Conservation (phyloP, 208 protist genomes). For the Crithidia fasciculata region DNA sequence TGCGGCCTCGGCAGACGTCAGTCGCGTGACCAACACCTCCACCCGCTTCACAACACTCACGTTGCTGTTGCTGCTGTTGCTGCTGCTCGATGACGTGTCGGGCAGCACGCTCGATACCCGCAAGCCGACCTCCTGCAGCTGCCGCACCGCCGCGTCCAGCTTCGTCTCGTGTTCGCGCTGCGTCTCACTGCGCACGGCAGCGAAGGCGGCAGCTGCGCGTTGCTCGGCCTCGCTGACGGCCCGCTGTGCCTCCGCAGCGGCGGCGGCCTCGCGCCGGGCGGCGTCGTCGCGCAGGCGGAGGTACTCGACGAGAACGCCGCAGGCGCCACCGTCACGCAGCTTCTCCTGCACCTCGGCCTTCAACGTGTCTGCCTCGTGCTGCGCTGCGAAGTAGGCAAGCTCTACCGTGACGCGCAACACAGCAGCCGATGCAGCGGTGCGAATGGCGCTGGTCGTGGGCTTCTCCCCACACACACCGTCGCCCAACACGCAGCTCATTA, state of each 20-base stretch:
- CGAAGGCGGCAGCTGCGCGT: constrained; percentile 17
- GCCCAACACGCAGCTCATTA: constrained; percentile 10
- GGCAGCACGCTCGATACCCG: constrained; percentile 10
- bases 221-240: constrained; percentile 30
- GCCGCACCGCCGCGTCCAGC: neutral
- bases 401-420: constrained; percentile 18
- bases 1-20: constrained; percentile 19
- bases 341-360: constrained; percentile 17
- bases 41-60: constrained; percentile 14
- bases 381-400: constrained; percentile 30
- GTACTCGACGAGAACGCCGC: constrained; percentile 20
- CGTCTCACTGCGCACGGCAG: constrained; percentile 22
- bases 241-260: constrained; percentile 15
- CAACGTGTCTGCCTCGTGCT: constrained; percentile 4
- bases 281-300: constrained; percentile 16
- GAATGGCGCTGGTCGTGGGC: neutral
- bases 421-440: neutral
- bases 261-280: constrained; percentile 7
- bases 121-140: constrained; percentile 25
- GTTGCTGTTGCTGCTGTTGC: neutral
- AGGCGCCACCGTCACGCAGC: constrained; percentile 13
- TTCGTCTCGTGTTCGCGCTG: constrained; percentile 10
- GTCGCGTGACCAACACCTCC: constrained; percentile 17
- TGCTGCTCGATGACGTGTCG: neutral
- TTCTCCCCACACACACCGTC: neutral